Conservation (phyloP, 2,329 filamentous ascomycete species). For the Pestalotiopsis sp. region DNA sequence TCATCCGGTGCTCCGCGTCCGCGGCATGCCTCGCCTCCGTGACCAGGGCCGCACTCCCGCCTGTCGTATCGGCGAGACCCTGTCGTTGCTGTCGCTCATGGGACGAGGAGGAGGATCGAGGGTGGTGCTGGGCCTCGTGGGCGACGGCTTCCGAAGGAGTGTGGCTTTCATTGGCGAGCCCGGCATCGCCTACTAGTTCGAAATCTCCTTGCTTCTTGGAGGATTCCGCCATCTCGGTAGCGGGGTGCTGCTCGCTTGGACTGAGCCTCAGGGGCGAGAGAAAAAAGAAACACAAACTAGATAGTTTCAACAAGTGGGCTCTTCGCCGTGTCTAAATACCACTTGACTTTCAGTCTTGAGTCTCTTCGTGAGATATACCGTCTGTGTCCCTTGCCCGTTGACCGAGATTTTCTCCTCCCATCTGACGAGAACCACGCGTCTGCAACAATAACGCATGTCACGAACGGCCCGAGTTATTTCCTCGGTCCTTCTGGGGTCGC, state of each 20-base stretch:
- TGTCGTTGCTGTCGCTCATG: neutral
- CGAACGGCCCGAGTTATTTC: slow-evolving; percentile 6
- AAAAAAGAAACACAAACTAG: neutral
- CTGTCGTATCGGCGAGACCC: neutral
- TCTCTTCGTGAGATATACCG: neutral
- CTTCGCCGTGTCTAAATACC: neutral
- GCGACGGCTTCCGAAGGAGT: neutral
- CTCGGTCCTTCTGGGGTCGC: slow-evolving; percentile 6
- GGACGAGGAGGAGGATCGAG: too few relatives aligned
- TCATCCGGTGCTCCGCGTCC: slow-evolving; percentile 44
- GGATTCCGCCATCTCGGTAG: neutral
- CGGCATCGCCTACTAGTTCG: neutral
- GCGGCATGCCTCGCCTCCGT: slow-evolving; percentile 44
- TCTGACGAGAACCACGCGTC: neutral
- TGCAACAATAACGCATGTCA: neutral
- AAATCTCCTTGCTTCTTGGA: neutral
- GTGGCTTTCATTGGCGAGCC: neutral
- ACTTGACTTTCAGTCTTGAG: neutral
- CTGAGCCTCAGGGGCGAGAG: neutral
- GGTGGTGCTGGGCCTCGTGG: neutral
- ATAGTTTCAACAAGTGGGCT: neutral
- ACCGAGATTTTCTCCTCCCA: neutral
- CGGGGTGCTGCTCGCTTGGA: neutral
- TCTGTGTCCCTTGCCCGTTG: neutral
- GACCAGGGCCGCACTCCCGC: slow-evolving; percentile 19